Percentiles rank a stretch among this genome's conserved stretches.
These are phyloP conservation scores for Colletotrichum lupini DNA, from an alignment of 2,329 filamentous ascomycete genomes.

Conservation along the genomic window DNA sequence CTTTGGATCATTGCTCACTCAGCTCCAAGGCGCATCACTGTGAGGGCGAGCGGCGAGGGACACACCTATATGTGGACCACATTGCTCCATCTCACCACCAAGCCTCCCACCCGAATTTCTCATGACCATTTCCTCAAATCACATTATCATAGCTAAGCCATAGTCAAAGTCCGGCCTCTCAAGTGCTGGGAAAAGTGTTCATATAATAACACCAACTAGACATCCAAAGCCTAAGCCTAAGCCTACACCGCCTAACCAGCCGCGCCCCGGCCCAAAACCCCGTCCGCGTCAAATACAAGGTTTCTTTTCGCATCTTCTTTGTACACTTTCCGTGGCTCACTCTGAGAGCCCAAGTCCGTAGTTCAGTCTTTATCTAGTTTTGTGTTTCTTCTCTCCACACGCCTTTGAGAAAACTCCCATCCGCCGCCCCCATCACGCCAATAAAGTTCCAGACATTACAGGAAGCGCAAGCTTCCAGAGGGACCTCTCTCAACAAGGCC, in stretches of 20 bases:
- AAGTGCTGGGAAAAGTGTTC: slow-evolving; percentile 9
- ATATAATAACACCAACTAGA: slow-evolving; percentile 17
- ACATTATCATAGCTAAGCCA: background rate
- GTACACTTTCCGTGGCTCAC: slow-evolving; percentile 12
- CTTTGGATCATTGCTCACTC: too few species aligned
- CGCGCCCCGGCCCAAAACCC: slow-evolving; percentile 27
- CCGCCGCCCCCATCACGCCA: background rate
- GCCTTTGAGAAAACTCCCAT: background rate
- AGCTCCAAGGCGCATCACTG: too few species aligned
- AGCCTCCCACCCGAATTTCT: background rate
- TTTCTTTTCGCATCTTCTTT: slow-evolving; percentile 29
- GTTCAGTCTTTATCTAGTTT: slow-evolving; percentile 18
- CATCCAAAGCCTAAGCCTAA: slow-evolving; percentile 28
- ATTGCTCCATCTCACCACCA: background rate
- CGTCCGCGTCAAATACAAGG: slow-evolving; percentile 20
- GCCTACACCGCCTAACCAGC: slow-evolving; percentile 35
- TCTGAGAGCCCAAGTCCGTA: background rate
- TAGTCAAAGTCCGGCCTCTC: background rate
- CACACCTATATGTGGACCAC: too few species aligned
- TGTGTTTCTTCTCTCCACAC: background rate
- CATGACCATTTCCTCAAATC: background rate
- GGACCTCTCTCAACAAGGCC: slow-evolving; percentile 56
- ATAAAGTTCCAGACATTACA: slow-evolving; percentile 44
- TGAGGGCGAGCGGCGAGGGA: too few species aligned
- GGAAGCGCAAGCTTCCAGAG: slow-evolving; percentile 57